Conservation (phyloP, 495 filamentous ascomycete species). For the Penicillium flavigenum region DNA sequence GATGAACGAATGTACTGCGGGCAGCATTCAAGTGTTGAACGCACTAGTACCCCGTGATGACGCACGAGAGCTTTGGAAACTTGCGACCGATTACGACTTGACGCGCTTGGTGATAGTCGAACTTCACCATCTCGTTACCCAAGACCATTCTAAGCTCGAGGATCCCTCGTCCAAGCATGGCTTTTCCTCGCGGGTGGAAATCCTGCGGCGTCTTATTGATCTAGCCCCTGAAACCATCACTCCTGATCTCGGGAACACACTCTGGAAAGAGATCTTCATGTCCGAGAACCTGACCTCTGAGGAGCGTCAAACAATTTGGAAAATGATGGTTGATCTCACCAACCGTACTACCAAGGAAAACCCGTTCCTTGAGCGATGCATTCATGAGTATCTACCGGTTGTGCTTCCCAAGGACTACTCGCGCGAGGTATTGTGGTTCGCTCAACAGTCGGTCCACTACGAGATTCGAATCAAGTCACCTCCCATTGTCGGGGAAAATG, state of each 20-base stretch:
- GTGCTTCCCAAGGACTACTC: conserved; percentile 66
- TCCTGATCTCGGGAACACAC: conserved; percentile 54
- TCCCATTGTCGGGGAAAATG: conserved; percentile 39
- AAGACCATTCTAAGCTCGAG: conserved; percentile 37
- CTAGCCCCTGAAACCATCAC: conserved; percentile 60
- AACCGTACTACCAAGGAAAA: conserved; percentile 50
- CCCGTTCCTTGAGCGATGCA: conserved; percentile 64
- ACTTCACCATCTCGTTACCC: conserved; percentile 46
- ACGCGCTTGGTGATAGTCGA: conserved; percentile 52
- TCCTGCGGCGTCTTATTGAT: conserved; percentile 58
- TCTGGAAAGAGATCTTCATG: conserved; percentile 71
- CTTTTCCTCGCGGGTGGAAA: conserved; percentile 53
- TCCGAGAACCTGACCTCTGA: conserved; percentile 52
- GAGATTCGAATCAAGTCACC: conserved; percentile 45
- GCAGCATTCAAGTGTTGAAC: conserved; percentile 70
- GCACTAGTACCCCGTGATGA: conserved; percentile 52
- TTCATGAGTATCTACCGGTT: conserved; percentile 61
- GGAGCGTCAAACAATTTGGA: conserved; percentile 64
- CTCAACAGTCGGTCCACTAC: conserved; percentile 54
- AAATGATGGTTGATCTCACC: conserved; percentile 55
- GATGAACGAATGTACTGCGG: conserved; percentile 55
- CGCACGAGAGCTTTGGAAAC: conserved; percentile 48
- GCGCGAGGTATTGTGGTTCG: conserved; percentile 64
- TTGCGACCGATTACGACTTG: conserved; percentile 55
- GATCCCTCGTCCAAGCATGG: conserved; percentile 39